Conservation (phyloP, 2,329 filamentous ascomycete species). For the Botryosphaeria dothidea region DNA sequence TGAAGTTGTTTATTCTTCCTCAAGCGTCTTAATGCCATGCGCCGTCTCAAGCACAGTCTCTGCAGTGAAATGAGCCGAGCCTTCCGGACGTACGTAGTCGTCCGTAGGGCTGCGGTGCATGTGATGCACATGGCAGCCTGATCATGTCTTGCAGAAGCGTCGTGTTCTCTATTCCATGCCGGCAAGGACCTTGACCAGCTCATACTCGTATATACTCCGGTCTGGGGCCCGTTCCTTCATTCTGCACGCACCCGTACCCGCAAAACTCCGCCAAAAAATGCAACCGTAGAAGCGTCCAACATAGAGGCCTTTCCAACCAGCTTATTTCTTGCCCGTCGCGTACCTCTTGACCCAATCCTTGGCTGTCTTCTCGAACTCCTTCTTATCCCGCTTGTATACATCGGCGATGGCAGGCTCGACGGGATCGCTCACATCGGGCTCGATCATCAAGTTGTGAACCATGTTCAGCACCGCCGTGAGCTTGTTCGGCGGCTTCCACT, state of each 20-base stretch:
- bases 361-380: slow-evolving; percentile 73
- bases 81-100: slow-evolving; percentile 6
- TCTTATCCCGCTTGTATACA: slow-evolving; percentile 70
- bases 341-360: slow-evolving; percentile 73
- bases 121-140: slow-evolving; percentile 3
- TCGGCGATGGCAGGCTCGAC: slow-evolving; percentile 86
- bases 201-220: not conserved
- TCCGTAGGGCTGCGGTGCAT: not conserved
- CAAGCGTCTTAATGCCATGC: not conserved
- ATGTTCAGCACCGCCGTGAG: slow-evolving; percentile 75
- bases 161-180: not conserved
- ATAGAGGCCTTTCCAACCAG: not conserved
- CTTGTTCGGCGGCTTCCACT: slow-evolving; percentile 88
- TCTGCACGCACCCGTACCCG: slow-evolving; percentile 5
- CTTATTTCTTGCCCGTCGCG: slow-evolving; percentile 51
- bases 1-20: not conserved
- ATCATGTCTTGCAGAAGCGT: not conserved
- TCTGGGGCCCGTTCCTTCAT: not conserved
- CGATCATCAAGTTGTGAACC: slow-evolving; percentile 70
- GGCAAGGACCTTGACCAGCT: not conserved
- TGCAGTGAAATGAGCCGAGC: slow-evolving; percentile 13
- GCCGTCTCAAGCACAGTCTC: slow-evolving; percentile 8
- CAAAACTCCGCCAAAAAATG: slow-evolving; percentile 13
- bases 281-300: not conserved
- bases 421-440: slow-evolving; percentile 86